Percentiles rank a stretch among this genome's conserved stretches.
Evolutionary conservation across 768 basidiomycete species (phyloP).

Genomic region (Lentinula edodes): DNA sequence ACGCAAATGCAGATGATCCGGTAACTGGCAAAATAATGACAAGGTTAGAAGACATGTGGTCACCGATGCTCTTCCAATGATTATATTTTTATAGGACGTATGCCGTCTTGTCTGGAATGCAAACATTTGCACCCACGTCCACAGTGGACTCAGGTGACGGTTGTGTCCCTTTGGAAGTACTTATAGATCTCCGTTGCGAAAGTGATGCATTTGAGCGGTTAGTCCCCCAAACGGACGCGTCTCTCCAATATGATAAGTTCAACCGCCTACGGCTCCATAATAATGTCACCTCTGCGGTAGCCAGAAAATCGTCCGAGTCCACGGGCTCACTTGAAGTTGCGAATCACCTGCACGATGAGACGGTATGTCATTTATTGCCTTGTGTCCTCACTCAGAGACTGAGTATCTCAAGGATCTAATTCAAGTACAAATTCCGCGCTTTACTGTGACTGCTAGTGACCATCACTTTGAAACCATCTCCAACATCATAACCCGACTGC

Average conservation of each 20-base stretch:
- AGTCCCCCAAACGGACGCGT: conserved; percentile 83
- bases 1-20: conserved; percentile 71
- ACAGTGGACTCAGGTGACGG: conserved; percentile 36
- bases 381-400: not conserved
- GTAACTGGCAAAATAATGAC: conserved; percentile 67
- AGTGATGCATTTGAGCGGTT: conserved; percentile 81
- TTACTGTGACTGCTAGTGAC: conserved; percentile 82
- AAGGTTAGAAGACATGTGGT: not conserved
- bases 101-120: conserved; percentile 71
- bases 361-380: conserved; percentile 33
- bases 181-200: conserved; percentile 82
- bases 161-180: conserved; percentile 82
- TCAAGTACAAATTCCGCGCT: conserved; percentile 74
- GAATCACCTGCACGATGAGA: conserved; percentile 60
- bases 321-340: conserved; percentile 19
- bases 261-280: conserved; percentile 84
- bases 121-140: conserved; percentile 75
- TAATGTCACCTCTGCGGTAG: conserved; percentile 50
- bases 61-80: not conserved
- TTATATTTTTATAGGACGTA: conserved; percentile 52
- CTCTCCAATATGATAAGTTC: conserved; percentile 89
- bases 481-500: conserved; percentile 77
- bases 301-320: conserved; percentile 32
- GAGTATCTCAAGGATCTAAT: conserved; percentile 61
- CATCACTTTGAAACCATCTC: conserved; percentile 82